Evolutionary conservation across 495 filamentous ascomycete genomes (phyloP).

Genomic region (Penicillium samsonianum): DNA sequence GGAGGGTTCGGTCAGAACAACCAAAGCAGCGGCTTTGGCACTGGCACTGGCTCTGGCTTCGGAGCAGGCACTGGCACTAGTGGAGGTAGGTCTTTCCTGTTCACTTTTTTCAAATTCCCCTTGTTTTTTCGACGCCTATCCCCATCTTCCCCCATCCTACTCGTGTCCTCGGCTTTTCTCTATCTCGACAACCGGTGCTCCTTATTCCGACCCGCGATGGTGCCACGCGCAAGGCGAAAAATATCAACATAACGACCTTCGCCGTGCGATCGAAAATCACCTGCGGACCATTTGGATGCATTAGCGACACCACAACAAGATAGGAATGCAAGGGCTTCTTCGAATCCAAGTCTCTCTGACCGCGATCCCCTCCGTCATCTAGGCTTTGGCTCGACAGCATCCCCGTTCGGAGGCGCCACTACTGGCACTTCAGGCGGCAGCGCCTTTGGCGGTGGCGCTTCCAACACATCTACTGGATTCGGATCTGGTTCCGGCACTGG

Average conservation of each 20-base stretch:
- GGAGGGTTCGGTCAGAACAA: slow-evolving; percentile 65
- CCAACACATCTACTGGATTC: slow-evolving; percentile 53
- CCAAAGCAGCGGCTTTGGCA: slow-evolving; percentile 53
- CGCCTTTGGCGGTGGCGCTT: slow-evolving; percentile 39
- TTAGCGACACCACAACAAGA: slow-evolving; percentile 42
- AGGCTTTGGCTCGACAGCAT: slow-evolving; percentile 59
- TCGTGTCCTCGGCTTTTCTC: slow-evolving; percentile 26
- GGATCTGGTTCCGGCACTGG: slow-evolving; percentile 58
- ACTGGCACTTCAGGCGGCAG: slow-evolving; percentile 23
- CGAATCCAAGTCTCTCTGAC: slow-evolving; percentile 45
- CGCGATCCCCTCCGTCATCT: slow-evolving; percentile 45
- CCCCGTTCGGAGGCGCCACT: slow-evolving; percentile 5
- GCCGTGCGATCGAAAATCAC: slow-evolving; percentile 21
- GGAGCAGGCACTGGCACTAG: slow-evolving; percentile 40
- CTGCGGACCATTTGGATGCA: slow-evolving; percentile 32
- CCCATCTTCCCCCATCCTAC: slow-evolving; percentile 21
- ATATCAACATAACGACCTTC: slow-evolving; percentile 13
- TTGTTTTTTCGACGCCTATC: slow-evolving; percentile 19
- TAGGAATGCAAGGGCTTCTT: slow-evolving; percentile 37
- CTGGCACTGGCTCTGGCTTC: slow-evolving; percentile 42
- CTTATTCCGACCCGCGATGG: slow-evolving; percentile 42
- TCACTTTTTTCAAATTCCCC: slow-evolving; percentile 14
- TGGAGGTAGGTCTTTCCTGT: slow-evolving; percentile 47
- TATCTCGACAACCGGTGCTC: slow-evolving; percentile 34
- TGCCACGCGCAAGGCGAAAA: slow-evolving; percentile 26